These are phyloP conservation scores for Diaporthe ampelina DNA, from an alignment of 2,329 filamentous ascomycete species.

Conservation along the genomic window DNA sequence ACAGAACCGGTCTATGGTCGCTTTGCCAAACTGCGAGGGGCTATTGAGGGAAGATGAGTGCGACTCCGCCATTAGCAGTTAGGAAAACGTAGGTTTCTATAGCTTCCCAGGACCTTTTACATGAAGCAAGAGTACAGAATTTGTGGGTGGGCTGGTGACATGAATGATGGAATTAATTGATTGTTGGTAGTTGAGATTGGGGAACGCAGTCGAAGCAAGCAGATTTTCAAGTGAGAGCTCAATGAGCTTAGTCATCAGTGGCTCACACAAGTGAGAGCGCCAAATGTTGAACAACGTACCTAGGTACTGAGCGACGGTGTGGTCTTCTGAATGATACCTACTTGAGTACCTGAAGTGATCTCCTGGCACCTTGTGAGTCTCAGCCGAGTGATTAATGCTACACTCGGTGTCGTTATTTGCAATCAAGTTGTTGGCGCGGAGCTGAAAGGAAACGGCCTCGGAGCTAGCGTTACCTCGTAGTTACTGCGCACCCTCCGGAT, in stretches of 20 bases:
- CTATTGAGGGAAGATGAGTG: neutral
- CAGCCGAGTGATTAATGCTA: too few species aligned
- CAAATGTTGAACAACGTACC: neutral
- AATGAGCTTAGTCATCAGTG: slow-evolving; percentile 22
- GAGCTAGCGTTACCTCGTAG: too few species aligned
- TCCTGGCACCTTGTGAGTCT: too few species aligned
- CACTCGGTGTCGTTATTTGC: too few species aligned
- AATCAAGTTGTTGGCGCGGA: too few species aligned
- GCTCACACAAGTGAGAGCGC: neutral
- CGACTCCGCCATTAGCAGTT: neutral
- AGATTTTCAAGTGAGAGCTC: slow-evolving; percentile 14
- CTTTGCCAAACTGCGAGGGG: slow-evolving; percentile 34
- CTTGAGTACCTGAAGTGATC: too few species aligned
- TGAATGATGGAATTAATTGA: neutral
- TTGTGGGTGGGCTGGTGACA: neutral
- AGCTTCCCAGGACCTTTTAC: too few species aligned
- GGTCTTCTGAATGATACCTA: too few species aligned
- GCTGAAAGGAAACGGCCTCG: too few species aligned
- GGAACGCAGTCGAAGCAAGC: neutral
- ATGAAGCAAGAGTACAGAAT: too few species aligned
- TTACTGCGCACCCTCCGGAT: too few species aligned
- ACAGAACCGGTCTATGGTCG: slow-evolving; percentile 64
- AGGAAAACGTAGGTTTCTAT: neutral
- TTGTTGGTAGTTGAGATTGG: neutral
- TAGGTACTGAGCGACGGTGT: too few species aligned